Evolutionary conservation across 306 rosid genomes (phyloP).

Genomic region (Sindora glabra): DNA sequence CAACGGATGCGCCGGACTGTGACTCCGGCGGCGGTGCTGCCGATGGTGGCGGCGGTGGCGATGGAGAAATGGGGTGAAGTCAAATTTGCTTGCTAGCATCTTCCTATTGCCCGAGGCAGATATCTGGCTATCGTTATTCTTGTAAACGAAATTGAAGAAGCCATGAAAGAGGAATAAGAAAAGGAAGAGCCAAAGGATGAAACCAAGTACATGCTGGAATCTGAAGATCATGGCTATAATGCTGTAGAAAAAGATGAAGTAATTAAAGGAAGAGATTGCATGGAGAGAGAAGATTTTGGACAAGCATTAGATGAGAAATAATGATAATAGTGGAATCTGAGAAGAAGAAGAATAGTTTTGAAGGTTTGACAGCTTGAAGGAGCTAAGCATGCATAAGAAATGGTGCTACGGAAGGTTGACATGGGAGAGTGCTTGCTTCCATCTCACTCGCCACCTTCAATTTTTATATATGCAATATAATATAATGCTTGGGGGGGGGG

Average conservation of each 20-base stretch:
- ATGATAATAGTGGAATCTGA: slow-evolving; percentile 12
- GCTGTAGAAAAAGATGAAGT: slow-evolving; percentile 32
- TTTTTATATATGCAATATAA: too few relatives aligned
- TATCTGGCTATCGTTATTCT: background rate
- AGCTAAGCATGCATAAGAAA: slow-evolving; percentile 40
- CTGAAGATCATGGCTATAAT: slow-evolving; percentile 25
- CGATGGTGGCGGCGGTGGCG: slow-evolving; percentile 15
- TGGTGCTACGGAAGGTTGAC: slow-evolving; percentile 44
- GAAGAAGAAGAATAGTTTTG: slow-evolving; percentile 16
- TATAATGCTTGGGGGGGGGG: too few relatives aligned
- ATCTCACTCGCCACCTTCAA: slow-evolving; percentile 31
- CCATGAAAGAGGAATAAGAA: slow-evolving; percentile 28
- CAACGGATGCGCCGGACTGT: background rate
- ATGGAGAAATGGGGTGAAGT: slow-evolving; percentile 50
- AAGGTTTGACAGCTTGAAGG: slow-evolving; percentile 50
- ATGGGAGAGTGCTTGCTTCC: slow-evolving; percentile 60
- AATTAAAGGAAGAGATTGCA: slow-evolving; percentile 39
- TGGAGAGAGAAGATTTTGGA: slow-evolving; percentile 28
- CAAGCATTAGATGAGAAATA: background rate
- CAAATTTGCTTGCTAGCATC: slow-evolving; percentile 24
- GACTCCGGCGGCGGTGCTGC: slow-evolving; percentile 4
- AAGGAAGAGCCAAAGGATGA: slow-evolving; percentile 41
- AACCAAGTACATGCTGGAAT: slow-evolving; percentile 25
- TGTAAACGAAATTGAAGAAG: slow-evolving; percentile 18
- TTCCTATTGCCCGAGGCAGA: slow-evolving; percentile 30